These are phyloP conservation scores for Fraxinus anomala DNA, from an alignment of 257 asterid genomes.

Conservation along the genomic window DNA sequence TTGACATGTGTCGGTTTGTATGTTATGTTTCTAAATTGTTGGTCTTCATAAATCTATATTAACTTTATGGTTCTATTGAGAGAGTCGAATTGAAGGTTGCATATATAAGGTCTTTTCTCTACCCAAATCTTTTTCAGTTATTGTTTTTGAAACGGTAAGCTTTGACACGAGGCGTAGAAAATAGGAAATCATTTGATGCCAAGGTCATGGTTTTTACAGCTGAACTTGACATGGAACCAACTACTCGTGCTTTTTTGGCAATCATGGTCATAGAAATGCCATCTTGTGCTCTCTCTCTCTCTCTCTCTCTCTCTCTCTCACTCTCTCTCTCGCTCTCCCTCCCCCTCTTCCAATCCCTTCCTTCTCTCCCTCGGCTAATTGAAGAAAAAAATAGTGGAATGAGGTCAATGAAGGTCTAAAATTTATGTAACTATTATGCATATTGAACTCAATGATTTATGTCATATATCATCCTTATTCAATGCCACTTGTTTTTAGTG, in stretches of 20 bases:
- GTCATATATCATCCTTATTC: conserved; percentile 42
- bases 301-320: not conserved
- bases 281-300: not conserved
- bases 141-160: not conserved
- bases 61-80: not conserved
- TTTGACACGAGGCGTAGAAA: not conserved
- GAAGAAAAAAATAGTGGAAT: not conserved
- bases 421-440: not conserved
- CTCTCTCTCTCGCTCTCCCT: not conserved
- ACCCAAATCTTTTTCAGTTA: not conserved
- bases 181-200: not conserved
- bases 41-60: not conserved
- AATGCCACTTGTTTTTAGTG: conserved; percentile 57
- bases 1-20: not conserved
- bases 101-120: not conserved
- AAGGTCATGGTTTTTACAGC: not conserved
- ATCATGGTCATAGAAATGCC: not conserved
- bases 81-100: not conserved
- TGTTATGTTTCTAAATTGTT: not conserved
- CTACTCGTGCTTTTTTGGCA: not conserved
- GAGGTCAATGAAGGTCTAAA: not conserved
- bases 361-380: not conserved
- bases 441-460: not conserved
- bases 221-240: not conserved
- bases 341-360: not conserved